These are phyloP conservation scores for Globisporangium barbulae DNA, from an alignment of 352 stramenopile genomes.

Conservation along the genomic window DNA sequence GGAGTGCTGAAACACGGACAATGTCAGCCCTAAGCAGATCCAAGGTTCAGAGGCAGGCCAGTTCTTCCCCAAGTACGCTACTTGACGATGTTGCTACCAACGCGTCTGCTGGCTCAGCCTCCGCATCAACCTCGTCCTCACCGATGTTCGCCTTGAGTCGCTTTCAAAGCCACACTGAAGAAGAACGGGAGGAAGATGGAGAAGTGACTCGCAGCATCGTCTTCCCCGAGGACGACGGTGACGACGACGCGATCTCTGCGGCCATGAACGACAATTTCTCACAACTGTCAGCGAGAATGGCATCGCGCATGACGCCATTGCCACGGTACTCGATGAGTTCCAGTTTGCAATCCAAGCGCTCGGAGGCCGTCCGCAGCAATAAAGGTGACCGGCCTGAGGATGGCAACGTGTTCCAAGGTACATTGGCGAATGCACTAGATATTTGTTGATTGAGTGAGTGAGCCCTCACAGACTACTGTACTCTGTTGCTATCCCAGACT, in stretches of 20 bases:
- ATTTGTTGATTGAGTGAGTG: background rate
- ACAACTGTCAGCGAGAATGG: background rate
- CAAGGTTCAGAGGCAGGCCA: background rate
- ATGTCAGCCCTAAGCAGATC: background rate
- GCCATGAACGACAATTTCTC: constrained; percentile 6
- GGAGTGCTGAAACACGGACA: background rate
- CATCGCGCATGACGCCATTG: background rate
- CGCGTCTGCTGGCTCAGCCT: background rate
- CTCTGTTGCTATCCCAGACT: constrained; percentile 30
- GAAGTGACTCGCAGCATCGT: constrained; percentile 1
- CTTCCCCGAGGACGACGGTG: background rate
- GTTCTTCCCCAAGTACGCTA: background rate
- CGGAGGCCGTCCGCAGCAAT: background rate
- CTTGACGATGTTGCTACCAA: too few relatives aligned
- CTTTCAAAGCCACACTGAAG: background rate
- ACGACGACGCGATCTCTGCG: background rate
- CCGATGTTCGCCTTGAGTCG: background rate
- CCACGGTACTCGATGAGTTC: background rate
- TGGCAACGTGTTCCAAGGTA: constrained; percentile 26
- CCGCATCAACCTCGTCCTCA: background rate
- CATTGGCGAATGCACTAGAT: background rate
- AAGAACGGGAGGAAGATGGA: background rate
- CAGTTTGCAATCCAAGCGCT: background rate
- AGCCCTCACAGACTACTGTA: background rate
- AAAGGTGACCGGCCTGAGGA: background rate